A percentile compares a stretch with the other conserved stretches of the same genome.
Evolutionary conservation across 2,329 filamentous ascomycete species (phyloP).

Genomic region (Alternaria triticimaculans): DNA sequence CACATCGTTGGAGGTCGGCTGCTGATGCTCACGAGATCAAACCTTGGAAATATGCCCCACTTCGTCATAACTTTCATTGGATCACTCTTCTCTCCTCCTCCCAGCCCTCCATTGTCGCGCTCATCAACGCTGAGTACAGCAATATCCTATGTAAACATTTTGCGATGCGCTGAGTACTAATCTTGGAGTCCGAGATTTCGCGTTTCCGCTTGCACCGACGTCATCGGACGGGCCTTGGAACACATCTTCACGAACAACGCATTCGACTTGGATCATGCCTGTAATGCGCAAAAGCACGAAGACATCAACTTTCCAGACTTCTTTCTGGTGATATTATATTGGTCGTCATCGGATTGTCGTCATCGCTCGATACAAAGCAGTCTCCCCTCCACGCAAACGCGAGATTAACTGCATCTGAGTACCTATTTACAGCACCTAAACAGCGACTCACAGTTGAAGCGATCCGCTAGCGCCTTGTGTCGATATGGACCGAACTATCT

Average conservation of each 20-base stretch:
- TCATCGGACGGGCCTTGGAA: constrained; percentile 14
- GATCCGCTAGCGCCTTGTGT: not conserved
- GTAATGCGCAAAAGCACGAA: not conserved
- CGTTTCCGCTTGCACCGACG: constrained; percentile 7
- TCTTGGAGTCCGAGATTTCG: not conserved
- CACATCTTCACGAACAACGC: constrained; percentile 3
- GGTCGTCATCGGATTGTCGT: not conserved
- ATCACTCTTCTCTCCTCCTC: not conserved
- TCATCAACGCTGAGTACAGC: not conserved
- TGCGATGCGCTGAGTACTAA: not conserved
- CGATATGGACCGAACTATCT: constrained; percentile 25
- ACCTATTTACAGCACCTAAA: not conserved
- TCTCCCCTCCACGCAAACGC: not conserved
- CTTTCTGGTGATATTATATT: not conserved
- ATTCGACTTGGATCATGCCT: constrained; percentile 10
- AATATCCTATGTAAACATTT: not conserved
- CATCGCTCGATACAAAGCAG: not conserved
- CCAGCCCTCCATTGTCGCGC: not conserved
- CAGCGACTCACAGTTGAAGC: not conserved
- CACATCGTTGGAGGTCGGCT: not conserved
- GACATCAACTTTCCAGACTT: not conserved
- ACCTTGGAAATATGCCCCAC: constrained; percentile 11
- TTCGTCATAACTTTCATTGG: constrained; percentile 1
- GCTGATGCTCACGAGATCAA: constrained; percentile 13
- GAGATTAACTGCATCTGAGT: not conserved